These are phyloP conservation scores for Penicillium rolfsii DNA, from an alignment of 2,329 filamentous ascomycete genomes.

Conservation along the genomic window DNA sequence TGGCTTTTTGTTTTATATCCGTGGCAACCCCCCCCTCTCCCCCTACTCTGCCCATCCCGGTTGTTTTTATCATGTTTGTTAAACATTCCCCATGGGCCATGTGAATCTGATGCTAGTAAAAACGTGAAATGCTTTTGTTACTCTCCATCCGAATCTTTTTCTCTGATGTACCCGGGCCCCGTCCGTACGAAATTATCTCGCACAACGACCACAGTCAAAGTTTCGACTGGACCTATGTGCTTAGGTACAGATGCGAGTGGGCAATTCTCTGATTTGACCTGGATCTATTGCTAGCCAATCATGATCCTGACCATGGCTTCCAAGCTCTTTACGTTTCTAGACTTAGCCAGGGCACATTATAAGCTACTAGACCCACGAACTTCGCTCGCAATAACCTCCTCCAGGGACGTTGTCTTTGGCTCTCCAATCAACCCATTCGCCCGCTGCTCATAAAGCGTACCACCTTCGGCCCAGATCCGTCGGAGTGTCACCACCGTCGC, in stretches of 20 bases:
- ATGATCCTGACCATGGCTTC: neutral
- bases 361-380: constrained; percentile 16
- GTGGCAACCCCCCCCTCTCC: constrained; percentile 7
- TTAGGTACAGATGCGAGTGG: neutral
- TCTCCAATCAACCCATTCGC: constrained; percentile 66
- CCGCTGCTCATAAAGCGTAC: constrained; percentile 69
- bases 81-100: constrained; percentile 30
- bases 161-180: neutral
- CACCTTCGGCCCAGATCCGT: constrained; percentile 73
- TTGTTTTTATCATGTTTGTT: constrained; percentile 17
- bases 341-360: neutral
- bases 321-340: neutral
- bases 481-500: constrained; percentile 64
- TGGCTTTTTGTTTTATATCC: constrained; percentile 28
- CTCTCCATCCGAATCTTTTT: constrained; percentile 6
- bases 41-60: constrained; percentile 5
- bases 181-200: neutral
- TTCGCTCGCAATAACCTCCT: constrained; percentile 47
- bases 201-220: neutral
- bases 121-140: constrained; percentile 27
- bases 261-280: neutral
- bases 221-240: neutral
- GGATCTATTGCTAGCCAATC: neutral
- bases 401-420: constrained; percentile 58
- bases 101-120: constrained; percentile 32